Evolutionary conservation across 768 basidiomycete genomes (phyloP).

Genomic region (Lentinula detonsa): DNA sequence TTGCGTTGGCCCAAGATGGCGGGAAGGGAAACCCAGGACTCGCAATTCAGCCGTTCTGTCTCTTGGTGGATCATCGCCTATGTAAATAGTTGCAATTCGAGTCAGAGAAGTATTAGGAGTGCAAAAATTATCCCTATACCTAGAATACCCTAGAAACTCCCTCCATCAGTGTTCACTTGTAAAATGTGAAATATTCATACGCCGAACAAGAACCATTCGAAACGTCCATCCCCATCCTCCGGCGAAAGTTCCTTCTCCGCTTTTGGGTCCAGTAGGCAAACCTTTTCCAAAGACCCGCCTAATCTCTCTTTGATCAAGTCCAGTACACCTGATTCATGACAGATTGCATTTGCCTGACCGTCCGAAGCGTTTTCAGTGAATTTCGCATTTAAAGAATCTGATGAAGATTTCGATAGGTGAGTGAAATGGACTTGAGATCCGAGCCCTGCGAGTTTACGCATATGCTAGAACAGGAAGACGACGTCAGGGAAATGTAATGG

Average conservation of each 20-base stretch:
- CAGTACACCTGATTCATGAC: slow-evolving; percentile 47
- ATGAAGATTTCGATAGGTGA: slow-evolving; percentile 72
- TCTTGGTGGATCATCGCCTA: slow-evolving; percentile 93
- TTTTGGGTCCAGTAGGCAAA: slow-evolving; percentile 94
- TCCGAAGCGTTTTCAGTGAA: slow-evolving; percentile 16
- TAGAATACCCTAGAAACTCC: slow-evolving; percentile 46
- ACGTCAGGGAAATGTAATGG: slow-evolving; percentile 4
- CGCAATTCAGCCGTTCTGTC: slow-evolving; percentile 91
- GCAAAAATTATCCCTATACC: slow-evolving; percentile 26
- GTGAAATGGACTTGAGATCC: slow-evolving; percentile 74
- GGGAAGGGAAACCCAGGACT: slow-evolving; percentile 75
- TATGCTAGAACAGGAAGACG: slow-evolving; percentile 49
- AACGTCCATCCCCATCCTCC: slow-evolving; percentile 67
- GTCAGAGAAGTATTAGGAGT: background rate
- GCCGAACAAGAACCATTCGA: slow-evolving; percentile 90
- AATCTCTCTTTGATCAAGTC: slow-evolving; percentile 44
- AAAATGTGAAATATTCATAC: slow-evolving; percentile 32
- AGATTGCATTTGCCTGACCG: slow-evolving; percentile 31
- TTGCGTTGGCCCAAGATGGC: slow-evolving; percentile 83
- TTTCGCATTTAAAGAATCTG: slow-evolving; percentile 38
- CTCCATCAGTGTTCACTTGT: background rate
- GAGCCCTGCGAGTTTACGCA: slow-evolving; percentile 71
- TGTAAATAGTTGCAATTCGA: background rate
- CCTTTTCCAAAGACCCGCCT: slow-evolving; percentile 41
- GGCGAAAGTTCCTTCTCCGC: slow-evolving; percentile 66